Evolutionary conservation across 352 stramenopile genomes (phyloP), one percentile per base, ranked within the genome.

Genomic region (Globisporangium nodosum): DNA sequence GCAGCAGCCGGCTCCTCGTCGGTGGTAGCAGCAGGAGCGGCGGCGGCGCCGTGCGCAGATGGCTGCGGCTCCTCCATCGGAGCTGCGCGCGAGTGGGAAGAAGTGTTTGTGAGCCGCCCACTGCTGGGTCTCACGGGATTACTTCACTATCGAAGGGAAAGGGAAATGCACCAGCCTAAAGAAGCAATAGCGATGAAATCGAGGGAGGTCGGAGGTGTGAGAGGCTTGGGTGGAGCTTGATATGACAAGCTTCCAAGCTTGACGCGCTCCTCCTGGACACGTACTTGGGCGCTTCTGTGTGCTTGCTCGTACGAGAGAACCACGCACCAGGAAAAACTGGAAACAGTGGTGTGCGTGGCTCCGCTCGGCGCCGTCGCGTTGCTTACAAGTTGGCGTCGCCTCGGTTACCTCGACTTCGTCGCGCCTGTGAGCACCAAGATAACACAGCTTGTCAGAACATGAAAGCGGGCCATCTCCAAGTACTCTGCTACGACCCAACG

Each of bases 391-490:
- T 56, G 0, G 49, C 39, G 3, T 80, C 71, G 13, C 37, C 37
- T n/a, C 74, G 73, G 33, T 69, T 75, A 3, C 73, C 72, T 43
- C 75, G 78, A 69, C 72, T 88, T 61, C 76, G 59, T 39, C 78
- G 64, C 54, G 73, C 69, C 78, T 86, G 39, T 46, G n/a, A 49
- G 31, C 24, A 16, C 13, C 40, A 21, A 21, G 12, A 15, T 16
- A 12, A 5, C 13, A 9, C 18, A 49, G 0, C 2, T 31, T 8
- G 45, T 30, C 9, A 24, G 7, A 15, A 9, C 7, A 24, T 3
- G 16, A 13, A 47, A 53, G 27, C 52, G 54, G 47, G 31, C 54
- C 54, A 60, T 52, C 31, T 31, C 4, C 9, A 9, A 27, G 42
- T 4, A 13, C 6, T 15, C 3, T 42, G 8, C 13, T 20, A 13